Percentiles rank a stretch among this genome's conserved stretches.
Conservation (phyloP, 495 filamentous ascomycete species). For the Lineolata rhizophorae region DNA sequence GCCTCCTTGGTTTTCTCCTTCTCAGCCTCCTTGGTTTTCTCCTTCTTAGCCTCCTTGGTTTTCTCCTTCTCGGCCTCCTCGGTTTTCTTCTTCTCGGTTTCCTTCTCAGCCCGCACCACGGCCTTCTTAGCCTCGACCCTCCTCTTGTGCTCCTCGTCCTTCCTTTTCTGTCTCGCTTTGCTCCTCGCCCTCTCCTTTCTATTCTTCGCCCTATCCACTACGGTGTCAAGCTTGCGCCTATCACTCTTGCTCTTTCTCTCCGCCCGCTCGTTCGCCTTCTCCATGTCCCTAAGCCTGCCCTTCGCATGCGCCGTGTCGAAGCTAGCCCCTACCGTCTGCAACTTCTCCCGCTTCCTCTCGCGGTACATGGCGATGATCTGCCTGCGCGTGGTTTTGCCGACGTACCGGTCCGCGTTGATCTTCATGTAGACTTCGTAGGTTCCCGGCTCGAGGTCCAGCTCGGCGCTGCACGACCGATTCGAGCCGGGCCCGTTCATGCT, state of each 20-base stretch:
- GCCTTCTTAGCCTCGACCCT: constrained; percentile 3
- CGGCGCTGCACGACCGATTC: constrained; percentile 41
- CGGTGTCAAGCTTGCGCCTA: background rate
- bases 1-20: constrained; percentile 4
- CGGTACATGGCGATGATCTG: constrained; percentile 40
- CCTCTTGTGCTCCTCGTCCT: constrained; percentile 19
- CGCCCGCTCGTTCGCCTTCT: background rate
- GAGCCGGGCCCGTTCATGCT: constrained; percentile 32
- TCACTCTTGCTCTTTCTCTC: background rate
- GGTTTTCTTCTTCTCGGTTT: constrained; percentile 8
- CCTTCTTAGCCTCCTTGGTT: constrained; percentile 9
- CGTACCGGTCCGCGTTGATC: constrained; percentile 16
- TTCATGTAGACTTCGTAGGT: background rate
- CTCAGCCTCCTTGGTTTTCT: constrained; percentile 5
- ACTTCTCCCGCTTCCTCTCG: constrained; percentile 43
- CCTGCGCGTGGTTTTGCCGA: constrained; percentile 30
- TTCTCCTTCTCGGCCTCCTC: constrained; percentile 7
- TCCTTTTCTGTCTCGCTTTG: constrained; percentile 13
- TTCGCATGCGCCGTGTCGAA: constrained; percentile 69
- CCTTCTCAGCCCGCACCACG: constrained; percentile 10
- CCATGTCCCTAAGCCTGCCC: constrained; percentile 23
- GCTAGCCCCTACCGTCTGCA: constrained; percentile 51
- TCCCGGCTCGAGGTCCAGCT: background rate
- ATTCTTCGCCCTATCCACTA: background rate
- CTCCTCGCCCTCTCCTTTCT: constrained; percentile 1